phyloP scores from a whole-genome alignment of 345 rosid species.

The Hibiscus trionum region DNA sequence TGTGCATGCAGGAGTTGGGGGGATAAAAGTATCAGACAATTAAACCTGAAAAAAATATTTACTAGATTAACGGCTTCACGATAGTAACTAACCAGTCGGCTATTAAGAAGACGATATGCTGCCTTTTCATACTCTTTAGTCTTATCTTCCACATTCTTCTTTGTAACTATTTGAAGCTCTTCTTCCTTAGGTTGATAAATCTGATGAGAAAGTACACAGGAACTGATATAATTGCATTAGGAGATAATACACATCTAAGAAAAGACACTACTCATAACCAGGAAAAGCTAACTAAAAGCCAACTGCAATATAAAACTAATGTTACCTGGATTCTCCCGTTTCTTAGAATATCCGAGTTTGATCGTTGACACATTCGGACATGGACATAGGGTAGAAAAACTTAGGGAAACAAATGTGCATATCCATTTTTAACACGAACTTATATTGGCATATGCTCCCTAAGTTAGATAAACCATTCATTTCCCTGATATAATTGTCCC shows the following conservation, averaged over 20 bases:
- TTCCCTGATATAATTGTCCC: neutral
- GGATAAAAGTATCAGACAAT: neutral
- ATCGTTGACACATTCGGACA: neutral
- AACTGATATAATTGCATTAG: no score
- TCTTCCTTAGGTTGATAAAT: conserved; percentile 66
- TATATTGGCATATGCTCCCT: neutral
- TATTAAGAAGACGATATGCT: conserved; percentile 60
- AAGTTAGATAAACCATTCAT: neutral
- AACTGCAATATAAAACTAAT: no score
- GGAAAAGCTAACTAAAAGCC: neutral
- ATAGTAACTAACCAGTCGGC: conserved; percentile 49
- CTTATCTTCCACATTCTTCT: conserved; percentile 33
- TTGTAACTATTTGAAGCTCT: conserved; percentile 58
- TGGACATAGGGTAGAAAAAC: neutral
- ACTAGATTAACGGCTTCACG: neutral
- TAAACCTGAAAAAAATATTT: neutral
- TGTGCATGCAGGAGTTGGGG: no score
- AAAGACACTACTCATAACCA: neutral
- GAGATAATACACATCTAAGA: neutral
- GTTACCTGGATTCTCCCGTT: neutral
- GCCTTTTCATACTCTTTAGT: conserved; percentile 67
- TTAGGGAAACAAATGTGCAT: neutral
- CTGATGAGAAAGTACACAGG: conserved; percentile 22
- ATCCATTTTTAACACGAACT: neutral
- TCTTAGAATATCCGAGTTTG: neutral